Evolutionary conservation across 2,329 filamentous ascomycete genomes (phyloP).

Genomic region (Pseudopithomyces maydicus): DNA sequence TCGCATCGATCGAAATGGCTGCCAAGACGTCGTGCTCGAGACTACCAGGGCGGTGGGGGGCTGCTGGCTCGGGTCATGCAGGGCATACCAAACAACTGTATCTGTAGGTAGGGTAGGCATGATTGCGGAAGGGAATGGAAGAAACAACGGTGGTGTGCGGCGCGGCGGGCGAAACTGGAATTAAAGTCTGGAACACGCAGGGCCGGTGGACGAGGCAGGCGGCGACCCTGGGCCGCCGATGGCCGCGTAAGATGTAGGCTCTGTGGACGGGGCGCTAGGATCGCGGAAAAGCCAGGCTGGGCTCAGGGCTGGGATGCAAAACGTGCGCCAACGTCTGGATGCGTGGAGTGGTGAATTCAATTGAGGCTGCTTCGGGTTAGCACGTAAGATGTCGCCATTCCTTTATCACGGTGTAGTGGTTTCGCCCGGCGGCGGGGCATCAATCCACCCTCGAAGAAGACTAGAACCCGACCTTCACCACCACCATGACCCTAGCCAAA

Average conservation of each 20-base stretch:
- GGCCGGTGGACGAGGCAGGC: conserved; percentile 9
- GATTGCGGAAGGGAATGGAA: conserved; percentile 22
- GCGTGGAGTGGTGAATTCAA: conserved; percentile 20
- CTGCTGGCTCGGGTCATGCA: too few relatives aligned
- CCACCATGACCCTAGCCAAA: conserved; percentile 10
- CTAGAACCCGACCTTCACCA: conserved; percentile 13
- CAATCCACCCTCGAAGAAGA: conserved; percentile 11
- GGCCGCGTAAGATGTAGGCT: conserved; percentile 5
- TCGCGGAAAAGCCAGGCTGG: conserved; percentile 10
- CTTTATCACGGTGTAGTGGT: conserved; percentile 16
- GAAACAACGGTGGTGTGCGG: conserved; percentile 28
- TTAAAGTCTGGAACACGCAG: neutral
- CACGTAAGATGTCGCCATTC: conserved; percentile 16
- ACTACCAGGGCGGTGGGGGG: too few relatives aligned
- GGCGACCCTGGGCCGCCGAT: neutral
- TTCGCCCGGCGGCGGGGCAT: conserved; percentile 8
- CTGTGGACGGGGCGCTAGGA: neutral
- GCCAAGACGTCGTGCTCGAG: too few relatives aligned
- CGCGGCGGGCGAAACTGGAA: conserved; percentile 22
- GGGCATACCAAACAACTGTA: conserved; percentile 19
- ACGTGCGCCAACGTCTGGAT: conserved; percentile 13
- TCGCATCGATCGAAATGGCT: too few relatives aligned
- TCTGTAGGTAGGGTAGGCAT: conserved; percentile 37
- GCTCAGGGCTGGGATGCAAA: neutral
- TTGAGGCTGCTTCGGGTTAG: conserved; percentile 11